Base-by-base conservation (phyloP, 352 stramenopile species). In the Phytophthora fragariae region DNA sequence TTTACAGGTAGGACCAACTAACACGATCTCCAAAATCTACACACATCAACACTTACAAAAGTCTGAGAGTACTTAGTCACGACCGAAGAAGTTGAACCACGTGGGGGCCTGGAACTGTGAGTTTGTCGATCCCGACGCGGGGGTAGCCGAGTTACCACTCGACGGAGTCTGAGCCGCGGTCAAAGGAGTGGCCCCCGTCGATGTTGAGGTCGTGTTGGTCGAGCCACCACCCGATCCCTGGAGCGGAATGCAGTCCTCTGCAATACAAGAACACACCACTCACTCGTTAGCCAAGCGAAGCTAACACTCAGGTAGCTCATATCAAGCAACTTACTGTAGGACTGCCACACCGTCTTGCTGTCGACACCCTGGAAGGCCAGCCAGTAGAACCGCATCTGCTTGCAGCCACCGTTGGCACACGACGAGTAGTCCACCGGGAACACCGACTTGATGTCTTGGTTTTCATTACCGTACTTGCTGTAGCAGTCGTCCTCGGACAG, bases 361-460 rank as follows among this genome's bases (percentile, higher is more conserved):
- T 75, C 50, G 7, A 75, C 7, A 3, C 62, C 57, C 50, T 78
- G 71, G 29, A 78, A 39, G 1, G 71, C 71, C 6, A 78, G 55
- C 66, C 68, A 75, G 60, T 75, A 78, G 62, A 78, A 78, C 2
- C 71, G 71, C 14, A 75, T 54, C 47, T 54, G 41, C 68, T 60
- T 49, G n/a, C 55, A 61, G 4, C 52, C 54, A n/a, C 71, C 69
- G n/a, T 29, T 31, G n/a, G 1, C 14, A n/a, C 47, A 54, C 41
- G 53, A 61, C 41, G 71, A 54, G 19, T 54, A 54, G 59, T 77
- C 70, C 10, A 73, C 67, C 12, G 71, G 71, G 44, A 77, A 73
- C 31, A 74, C 53, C 8, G 68, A 75, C 39, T 65, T 65, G 33
- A 44, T 49, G 29, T 64, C 59, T 24, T 73, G 47, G 5, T 56